Percentiles rank a stretch among this genome's conserved stretches.
phyloP scores from a whole-genome alignment of 257 asterid genomes.

The Lycium ferocissimum region DNA sequence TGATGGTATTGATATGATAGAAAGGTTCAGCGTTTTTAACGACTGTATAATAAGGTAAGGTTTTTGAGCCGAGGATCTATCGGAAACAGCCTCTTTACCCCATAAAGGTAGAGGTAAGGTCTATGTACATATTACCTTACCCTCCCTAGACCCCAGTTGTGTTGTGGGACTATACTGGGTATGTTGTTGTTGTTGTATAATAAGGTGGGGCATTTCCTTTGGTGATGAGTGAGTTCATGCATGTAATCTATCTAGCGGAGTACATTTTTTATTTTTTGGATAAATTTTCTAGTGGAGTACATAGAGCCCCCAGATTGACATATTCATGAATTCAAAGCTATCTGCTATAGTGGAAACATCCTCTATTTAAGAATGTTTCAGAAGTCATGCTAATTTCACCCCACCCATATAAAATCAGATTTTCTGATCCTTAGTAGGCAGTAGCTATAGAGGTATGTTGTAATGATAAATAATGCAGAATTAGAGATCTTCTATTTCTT shows the following conservation, averaged over 20 bases:
- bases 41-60: not conserved
- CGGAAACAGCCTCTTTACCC: too few relatives aligned
- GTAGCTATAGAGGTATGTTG: not conserved
- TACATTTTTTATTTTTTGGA: not conserved
- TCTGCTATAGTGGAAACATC: conserved; percentile 1
- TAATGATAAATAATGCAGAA: not conserved
- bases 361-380: not conserved
- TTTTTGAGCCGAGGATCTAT: not conserved
- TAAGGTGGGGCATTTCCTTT: not conserved
- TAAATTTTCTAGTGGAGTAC: not conserved
- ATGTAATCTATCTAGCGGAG: not conserved
- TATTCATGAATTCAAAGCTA: not conserved
- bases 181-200: not conserved
- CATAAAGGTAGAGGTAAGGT: too few relatives aligned
- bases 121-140: too few relatives aligned
- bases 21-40: not conserved
- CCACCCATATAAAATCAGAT: not conserved
- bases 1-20: conserved; percentile 5
- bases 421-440: not conserved
- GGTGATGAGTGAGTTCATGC: not conserved
- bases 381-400: not conserved
- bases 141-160: too few relatives aligned
- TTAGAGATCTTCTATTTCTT: not conserved
- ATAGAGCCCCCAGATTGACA: not conserved
- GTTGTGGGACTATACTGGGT: too few relatives aligned